phyloP scores from a whole-genome alignment of 768 basidiomycete genomes.

The Phallus indusiatus region DNA sequence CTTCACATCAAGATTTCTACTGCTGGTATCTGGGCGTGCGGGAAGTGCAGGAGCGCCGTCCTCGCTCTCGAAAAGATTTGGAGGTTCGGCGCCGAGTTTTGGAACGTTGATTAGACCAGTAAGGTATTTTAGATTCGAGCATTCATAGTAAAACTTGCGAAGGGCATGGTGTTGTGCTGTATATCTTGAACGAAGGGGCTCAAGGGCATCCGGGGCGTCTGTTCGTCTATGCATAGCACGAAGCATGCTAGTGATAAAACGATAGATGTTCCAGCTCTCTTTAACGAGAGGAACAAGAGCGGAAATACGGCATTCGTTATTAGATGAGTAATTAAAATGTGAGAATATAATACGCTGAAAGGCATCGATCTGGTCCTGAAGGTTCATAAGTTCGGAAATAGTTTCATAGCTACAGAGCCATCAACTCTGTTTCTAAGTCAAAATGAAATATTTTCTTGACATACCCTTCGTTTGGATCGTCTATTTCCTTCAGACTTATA shows the following conservation, averaged over 20 bases:
- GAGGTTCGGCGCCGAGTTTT: conserved; percentile 76
- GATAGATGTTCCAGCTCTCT: conserved; percentile 98
- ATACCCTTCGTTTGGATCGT: conserved; percentile 98
- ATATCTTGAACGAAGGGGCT: conserved; percentile 81
- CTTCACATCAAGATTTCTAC: conserved; percentile 38
- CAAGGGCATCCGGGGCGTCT: conserved; percentile 78
- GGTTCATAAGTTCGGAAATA: conserved; percentile 91
- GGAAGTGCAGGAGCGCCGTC: conserved; percentile 61
- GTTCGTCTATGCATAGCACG: conserved; percentile 95
- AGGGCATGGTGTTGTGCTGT: conserved; percentile 86
- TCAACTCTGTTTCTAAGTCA: conserved; percentile 10
- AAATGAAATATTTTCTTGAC: conserved; percentile 18
- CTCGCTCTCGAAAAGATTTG: conserved; percentile 78
- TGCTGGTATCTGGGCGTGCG: conserved; percentile 49
- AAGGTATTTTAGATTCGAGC: conserved; percentile 95
- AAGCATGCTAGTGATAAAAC: conserved; percentile 98
- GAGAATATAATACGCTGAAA: conserved; percentile 98
- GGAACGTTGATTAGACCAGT: conserved; percentile 98
- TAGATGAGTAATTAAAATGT: conserved; percentile 81
- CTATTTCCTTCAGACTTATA: conserved; percentile 91
- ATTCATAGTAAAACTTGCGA: conserved; percentile 98
- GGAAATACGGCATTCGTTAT: conserved; percentile 97
- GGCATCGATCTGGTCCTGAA: conserved; percentile 98
- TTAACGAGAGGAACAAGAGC: conserved; percentile 94
- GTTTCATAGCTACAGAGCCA: conserved; percentile 73